Conservation (phyloP, 139 green algal genomes). For the Choricystis sp. region DNA sequence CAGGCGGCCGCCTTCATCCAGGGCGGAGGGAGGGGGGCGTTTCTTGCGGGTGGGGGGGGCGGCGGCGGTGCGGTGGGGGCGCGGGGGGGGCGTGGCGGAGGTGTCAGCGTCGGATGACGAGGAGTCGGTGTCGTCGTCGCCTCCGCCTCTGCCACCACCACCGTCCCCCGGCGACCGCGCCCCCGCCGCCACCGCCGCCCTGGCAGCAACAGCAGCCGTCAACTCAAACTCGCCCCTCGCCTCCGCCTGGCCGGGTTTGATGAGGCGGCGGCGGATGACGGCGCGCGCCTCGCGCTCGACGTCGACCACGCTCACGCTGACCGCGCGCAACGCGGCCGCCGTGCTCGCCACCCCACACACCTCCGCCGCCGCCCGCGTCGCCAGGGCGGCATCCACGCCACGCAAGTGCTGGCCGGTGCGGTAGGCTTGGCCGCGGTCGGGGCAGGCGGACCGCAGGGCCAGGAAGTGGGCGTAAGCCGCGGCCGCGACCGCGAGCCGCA, state of each 20-base stretch:
- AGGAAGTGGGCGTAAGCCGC: neutral
- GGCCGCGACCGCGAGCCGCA: no score
- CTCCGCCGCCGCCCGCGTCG: neutral
- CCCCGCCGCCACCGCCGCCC: no score
- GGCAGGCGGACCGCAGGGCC: no score
- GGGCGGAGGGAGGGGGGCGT: neutral
- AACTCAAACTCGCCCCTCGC: no score
- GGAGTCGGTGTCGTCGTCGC: no score
- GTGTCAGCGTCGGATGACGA: neutral
- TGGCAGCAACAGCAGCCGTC: no score
- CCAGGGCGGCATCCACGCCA: slow-evolving; percentile 2
- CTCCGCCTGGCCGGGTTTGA: no score
- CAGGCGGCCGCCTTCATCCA: neutral
- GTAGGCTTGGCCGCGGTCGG: neutral
- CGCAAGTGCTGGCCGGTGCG: slow-evolving; percentile 9
- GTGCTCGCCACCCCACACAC: no score
- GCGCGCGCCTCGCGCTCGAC: neutral
- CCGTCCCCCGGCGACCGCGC: no score
- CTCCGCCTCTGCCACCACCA: neutral
- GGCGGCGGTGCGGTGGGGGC: no score
- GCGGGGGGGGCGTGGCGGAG: no score
- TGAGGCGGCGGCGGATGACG: neutral
- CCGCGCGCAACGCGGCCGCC: neutral
- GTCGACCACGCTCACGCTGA: neutral
- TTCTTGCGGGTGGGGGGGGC: neutral